A percentile compares a stretch with the other conserved stretches of the same genome.
Evolutionary conservation across 768 basidiomycete genomes (phyloP).

Genomic region (Phylloporus sp.): DNA sequence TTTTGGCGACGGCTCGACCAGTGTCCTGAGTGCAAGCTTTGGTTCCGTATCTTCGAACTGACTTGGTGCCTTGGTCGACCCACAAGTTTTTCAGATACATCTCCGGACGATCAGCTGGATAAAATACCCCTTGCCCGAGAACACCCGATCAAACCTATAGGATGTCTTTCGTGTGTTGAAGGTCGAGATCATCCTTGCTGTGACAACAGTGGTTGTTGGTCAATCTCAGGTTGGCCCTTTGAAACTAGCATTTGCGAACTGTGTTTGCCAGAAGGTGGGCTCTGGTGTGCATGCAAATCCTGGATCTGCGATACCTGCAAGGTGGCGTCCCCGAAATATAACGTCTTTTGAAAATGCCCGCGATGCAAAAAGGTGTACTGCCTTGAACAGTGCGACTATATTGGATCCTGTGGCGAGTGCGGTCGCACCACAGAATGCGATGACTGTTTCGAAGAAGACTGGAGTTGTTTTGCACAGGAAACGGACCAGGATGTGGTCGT

Average conservation of each 20-base stretch:
- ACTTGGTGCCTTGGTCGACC: conserved; percentile 23
- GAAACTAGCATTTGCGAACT: conserved; percentile 11
- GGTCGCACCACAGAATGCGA: conserved; percentile 20
- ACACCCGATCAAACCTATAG: conserved; percentile 13
- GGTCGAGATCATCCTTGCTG: conserved; percentile 9
- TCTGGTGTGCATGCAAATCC: conserved; percentile 19
- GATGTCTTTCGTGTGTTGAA: conserved; percentile 7
- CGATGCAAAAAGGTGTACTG: conserved; percentile 20
- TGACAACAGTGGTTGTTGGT: conserved; percentile 20
- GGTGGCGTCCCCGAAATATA: neutral
- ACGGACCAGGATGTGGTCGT: neutral
- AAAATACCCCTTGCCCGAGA: conserved; percentile 1
- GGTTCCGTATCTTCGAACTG: conserved; percentile 20
- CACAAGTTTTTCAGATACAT: neutral
- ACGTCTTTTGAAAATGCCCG: conserved; percentile 14
- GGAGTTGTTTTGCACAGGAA: neutral
- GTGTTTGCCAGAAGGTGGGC: conserved; percentile 18
- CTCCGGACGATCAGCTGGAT: neutral
- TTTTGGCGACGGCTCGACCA: conserved; percentile 2
- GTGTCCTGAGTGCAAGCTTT: conserved; percentile 20
- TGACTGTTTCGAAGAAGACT: conserved; percentile 26
- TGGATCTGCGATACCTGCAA: conserved; percentile 26
- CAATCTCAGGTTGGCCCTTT: conserved; percentile 4
- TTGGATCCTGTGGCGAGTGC: conserved; percentile 18
- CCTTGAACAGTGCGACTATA: conserved; percentile 21